Percentiles rank a stretch among this genome's conserved stretches.
Evolutionary conservation across 2,329 filamentous ascomycete genomes (phyloP).

Genomic region (Fusarium keratoplasticum): DNA sequence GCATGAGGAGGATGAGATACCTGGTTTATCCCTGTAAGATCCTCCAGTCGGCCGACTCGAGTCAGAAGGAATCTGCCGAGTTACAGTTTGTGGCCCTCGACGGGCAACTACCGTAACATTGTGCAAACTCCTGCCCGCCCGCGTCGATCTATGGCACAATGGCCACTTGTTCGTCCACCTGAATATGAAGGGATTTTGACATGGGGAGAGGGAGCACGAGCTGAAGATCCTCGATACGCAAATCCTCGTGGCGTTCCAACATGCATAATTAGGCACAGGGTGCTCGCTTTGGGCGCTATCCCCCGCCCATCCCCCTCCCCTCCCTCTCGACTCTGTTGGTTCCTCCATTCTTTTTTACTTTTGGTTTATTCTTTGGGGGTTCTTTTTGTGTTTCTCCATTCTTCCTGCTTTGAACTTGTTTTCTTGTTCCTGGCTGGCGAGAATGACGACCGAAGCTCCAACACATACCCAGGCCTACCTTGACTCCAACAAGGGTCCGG

Average conservation of each 20-base stretch:
- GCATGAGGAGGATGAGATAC: background rate
- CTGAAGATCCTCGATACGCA: background rate
- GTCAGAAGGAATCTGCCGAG: background rate
- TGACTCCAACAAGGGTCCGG: slow-evolving; percentile 27
- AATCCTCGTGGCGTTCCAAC: background rate
- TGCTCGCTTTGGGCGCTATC: background rate
- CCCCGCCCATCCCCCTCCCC: background rate
- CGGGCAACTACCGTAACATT: background rate
- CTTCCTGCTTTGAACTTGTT: background rate
- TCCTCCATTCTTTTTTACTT: background rate
- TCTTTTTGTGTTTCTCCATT: background rate
- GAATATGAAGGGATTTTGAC: background rate
- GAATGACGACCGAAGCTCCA: slow-evolving; percentile 3
- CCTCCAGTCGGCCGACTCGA: background rate
- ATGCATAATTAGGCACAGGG: background rate
- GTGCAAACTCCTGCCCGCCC: background rate
- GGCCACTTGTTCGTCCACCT: background rate
- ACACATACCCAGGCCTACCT: slow-evolving; percentile 20
- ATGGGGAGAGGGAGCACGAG: background rate
- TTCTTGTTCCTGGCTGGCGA: background rate
- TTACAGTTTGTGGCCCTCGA: background rate
- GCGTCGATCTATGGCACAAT: background rate
- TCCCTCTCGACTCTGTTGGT: background rate
- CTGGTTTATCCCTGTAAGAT: background rate
- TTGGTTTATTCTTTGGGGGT: background rate